Evolutionary conservation across 495 filamentous ascomycete species (phyloP), one percentile per base, ranked within the genome.

Genomic region (Pseudoneurospora amorphoporcata): DNA sequence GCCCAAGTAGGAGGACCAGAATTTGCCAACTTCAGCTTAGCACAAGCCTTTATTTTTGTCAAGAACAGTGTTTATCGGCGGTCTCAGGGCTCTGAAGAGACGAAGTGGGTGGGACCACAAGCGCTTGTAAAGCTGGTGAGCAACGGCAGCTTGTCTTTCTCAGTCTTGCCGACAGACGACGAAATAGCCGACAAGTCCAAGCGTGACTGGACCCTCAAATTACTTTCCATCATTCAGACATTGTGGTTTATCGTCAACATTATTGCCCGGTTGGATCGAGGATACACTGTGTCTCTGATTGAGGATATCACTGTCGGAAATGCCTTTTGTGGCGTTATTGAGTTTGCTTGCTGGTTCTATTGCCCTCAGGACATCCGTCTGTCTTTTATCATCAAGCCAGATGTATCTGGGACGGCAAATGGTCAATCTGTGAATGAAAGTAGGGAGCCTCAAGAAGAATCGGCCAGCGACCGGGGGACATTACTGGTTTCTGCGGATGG

Each of bases 51-150:
- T 1, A 1, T 16, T 3, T 29, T 16, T 0, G 1, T 58, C 10
- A 32, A 0, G 0, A 0, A 29, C 1, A 1, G 5, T 7, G 5
- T 32, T 32, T 32, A 32, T 61, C 47, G 16, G 5, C 29, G 12
- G 12, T 5, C 0, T 3, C 4, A 4, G 0, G 1, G 4, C 47
- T 58, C 23, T 2, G 47, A 7, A 58, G 6, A 29, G 12, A 58
- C 0, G 47, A 0, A 23, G 23, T 2, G 4, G 0, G 12, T 58
- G 3, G 4, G 0, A 0, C 19, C 3, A 5, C 0, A 6, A 1
- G 3, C 0, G 10, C 10, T 58, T 16, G 10, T 16, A 1, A 0
- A 58, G 47, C 47, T 61, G 4, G 47, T 61, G 47, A 61, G 23
- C 0, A 32, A 5, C 5, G 10, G 47, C 0, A 0, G 0, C 5